Percentiles rank a stretch among this genome's conserved stretches.
These are phyloP conservation scores for Chaetoscypha palmicola DNA, from an alignment of 2,329 filamentous ascomycete species.

Conservation along the genomic window DNA sequence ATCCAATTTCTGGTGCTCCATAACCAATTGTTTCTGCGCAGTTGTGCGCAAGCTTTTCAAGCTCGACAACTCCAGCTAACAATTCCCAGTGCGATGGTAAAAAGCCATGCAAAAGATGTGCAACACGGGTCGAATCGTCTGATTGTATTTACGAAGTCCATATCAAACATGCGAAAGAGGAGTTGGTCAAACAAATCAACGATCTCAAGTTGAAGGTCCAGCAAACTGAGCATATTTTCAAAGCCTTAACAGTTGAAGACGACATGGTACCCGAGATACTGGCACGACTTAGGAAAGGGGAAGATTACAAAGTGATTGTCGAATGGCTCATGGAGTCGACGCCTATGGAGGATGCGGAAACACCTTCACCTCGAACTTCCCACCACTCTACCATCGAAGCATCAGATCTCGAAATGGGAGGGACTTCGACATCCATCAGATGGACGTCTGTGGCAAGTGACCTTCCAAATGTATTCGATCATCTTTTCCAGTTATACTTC, in stretches of 20 bases:
- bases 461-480: constrained; percentile 22
- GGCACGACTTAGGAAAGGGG: constrained; percentile 25
- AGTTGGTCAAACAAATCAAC: constrained; percentile 30
- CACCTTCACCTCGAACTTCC: constrained; percentile 22
- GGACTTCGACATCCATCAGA: constrained; percentile 3
- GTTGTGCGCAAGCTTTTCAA: too few species aligned
- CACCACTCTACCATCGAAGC: constrained; percentile 21
- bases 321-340: constrained; percentile 26
- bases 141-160: constrained; percentile 31
- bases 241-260: constrained; percentile 23
- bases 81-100: constrained; percentile 30
- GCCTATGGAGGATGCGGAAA: constrained; percentile 18
- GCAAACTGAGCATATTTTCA: constrained; percentile 27
- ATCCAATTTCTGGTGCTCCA: too few species aligned
- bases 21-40: too few species aligned
- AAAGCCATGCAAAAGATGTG: constrained; percentile 30
- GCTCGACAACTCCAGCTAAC: constrained; percentile 17
- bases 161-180: constrained; percentile 32
- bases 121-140: constrained; percentile 19
- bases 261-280: constrained; percentile 28
- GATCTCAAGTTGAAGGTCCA: constrained; percentile 26
- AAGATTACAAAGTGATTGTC: constrained; percentile 26
- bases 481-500: constrained; percentile 31
- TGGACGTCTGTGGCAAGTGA: constrained; percentile 29
- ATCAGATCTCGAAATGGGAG: constrained; percentile 25